Conservation (phyloP, 2,329 filamentous ascomycete species). For the Penicillium sp. region DNA sequence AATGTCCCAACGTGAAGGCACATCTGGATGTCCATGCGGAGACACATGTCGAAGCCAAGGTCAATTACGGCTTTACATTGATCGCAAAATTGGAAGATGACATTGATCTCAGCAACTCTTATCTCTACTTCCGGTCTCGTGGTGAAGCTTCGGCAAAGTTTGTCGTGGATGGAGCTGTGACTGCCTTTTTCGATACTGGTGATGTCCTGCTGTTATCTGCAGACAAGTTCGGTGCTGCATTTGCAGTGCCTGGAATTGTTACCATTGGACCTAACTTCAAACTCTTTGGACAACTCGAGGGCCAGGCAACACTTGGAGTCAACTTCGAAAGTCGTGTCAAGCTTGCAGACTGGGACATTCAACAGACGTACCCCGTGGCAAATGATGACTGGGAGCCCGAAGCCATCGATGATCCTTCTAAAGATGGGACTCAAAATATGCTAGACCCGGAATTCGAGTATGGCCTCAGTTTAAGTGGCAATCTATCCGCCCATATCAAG, state of each 20-base stretch:
- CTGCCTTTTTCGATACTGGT: constrained; percentile 6
- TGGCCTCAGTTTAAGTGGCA: constrained; percentile 9
- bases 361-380: constrained; percentile 11
- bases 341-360: constrained; percentile 29
- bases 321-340: constrained; percentile 28
- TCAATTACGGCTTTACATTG: no score
- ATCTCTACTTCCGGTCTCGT: constrained; percentile 12
- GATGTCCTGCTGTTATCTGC: constrained; percentile 13
- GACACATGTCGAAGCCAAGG: no score
- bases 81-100: constrained; percentile 9
- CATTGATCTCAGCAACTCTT: constrained; percentile 14
- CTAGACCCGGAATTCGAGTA: constrained; percentile 7
- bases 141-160: constrained; percentile 11
- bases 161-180: constrained; percentile 10
- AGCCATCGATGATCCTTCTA: constrained; percentile 3
- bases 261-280: constrained; percentile 27
- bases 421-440: constrained; percentile 6
- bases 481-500: constrained; percentile 12
- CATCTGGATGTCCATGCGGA: no score
- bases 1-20: no score
- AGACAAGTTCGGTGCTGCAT: constrained; percentile 15
- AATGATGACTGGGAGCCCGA: constrained; percentile 3
- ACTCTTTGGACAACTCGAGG: constrained; percentile 25
- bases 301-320: constrained; percentile 20
- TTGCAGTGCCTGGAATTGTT: constrained; percentile 11